Conservation (phyloP, 163 green algal species). For the Scenedesmus sp. region DNA sequence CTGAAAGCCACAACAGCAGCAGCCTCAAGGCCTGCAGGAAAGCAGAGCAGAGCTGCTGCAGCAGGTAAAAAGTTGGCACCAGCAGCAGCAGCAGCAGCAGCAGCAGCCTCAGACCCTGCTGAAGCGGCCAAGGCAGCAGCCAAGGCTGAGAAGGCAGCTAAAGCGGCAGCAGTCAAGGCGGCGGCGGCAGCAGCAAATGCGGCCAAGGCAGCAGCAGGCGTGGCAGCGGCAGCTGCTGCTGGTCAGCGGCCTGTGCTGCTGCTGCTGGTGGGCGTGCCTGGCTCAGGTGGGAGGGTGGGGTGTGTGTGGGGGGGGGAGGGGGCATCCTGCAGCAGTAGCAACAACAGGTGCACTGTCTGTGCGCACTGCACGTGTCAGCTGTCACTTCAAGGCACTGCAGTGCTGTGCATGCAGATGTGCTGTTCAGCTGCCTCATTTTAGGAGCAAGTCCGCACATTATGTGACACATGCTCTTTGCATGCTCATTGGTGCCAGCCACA, state of each 20-base stretch:
- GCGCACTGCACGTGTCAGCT: not conserved
- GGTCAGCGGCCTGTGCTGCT: not conserved
- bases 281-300: slow-evolving; percentile 33
- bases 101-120: not conserved
- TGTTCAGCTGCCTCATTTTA: not conserved
- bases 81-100: slow-evolving; percentile 37
- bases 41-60: not conserved
- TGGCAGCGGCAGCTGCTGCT: slow-evolving; percentile 20
- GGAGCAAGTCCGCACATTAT: no score
- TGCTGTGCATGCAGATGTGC: not conserved
- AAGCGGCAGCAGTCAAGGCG: not conserved
- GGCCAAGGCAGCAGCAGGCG: not conserved
- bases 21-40: not conserved
- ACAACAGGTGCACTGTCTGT: not conserved
- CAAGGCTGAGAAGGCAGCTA: not conserved
- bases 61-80: not conserved
- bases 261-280: slow-evolving; percentile 33
- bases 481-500: not conserved
- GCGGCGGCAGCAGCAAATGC: not conserved
- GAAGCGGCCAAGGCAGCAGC: slow-evolving; percentile 43
- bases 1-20: not conserved
- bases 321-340: not conserved
- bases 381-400: not conserved
- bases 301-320: no score
- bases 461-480: not conserved